Base-by-base conservation (phyloP, 73 alveolate species). In the Tetrahymena malaccensis region DNA sequence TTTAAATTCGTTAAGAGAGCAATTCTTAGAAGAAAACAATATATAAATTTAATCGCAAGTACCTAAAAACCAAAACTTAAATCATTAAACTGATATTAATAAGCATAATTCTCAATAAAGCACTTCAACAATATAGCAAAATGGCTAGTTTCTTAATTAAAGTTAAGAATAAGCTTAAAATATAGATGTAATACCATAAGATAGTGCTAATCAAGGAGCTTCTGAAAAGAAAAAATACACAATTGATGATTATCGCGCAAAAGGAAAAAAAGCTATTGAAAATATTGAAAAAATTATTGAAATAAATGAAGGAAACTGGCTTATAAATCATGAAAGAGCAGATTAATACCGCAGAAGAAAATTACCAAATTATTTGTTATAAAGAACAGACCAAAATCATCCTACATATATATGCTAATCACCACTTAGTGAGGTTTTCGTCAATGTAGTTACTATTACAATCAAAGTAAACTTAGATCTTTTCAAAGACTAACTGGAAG, bases 341-440 rank as follows among this genome's bases (percentile, higher is more conserved):
- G 27, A 93, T 33, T 44, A 94, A 33, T 96, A 96, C 93, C 94
- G 97, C 25, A 85, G 96, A 27, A 96, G 98, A 85, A 56, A 93
- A 27, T 33, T 96, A 12, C 93, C 96, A 56, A 94, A 96, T 85
- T 93, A 94, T 94, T 37, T 96, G 34, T 44, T 96, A 8, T 97
- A 96, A 34, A 93, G 93, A 11, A 85, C 94, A 27, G 96, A 94
- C 17, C 44, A 94, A 55, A 38, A 93, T n/a, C 95, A 96, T 56
- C 98, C 98, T 19, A 85, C 98, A 10, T 96, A 94, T 96, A 94
- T 94, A 21, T 94, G 97, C 17, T 55, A 96, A 89, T 94, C 98
- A 43, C 98, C 97, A 34, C 94, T 98, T 94, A 97, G 98, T 94
- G 98, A 98, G 96, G 99, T 98, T 10, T 98, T 98, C 97, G 96